phyloP scores from a whole-genome alignment of 164 flowering plant genomes.

The Warburgia ugandensis region DNA sequence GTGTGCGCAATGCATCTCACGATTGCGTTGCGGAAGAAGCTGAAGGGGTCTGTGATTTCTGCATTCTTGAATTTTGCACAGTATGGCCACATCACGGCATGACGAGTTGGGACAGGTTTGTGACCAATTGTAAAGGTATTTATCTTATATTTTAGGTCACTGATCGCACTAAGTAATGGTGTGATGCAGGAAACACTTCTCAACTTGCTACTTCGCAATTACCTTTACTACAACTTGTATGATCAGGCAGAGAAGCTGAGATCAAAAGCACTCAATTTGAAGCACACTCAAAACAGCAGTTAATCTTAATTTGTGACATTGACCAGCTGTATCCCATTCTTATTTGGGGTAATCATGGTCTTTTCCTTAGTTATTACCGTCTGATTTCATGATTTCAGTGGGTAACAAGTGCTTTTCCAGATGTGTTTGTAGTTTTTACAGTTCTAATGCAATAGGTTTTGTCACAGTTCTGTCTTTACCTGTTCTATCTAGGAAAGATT shows the following conservation, averaged over 20 bases:
- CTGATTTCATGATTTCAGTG: too few relatives aligned
- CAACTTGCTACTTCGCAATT: conserved; percentile 78
- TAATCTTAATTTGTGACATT: conserved; percentile 2
- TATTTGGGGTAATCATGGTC: too few relatives aligned
- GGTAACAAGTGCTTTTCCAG: too few relatives aligned
- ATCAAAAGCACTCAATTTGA: conserved; percentile 95
- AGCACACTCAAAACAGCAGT: conserved; percentile 97
- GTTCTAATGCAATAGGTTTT: too few relatives aligned
- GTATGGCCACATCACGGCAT: conserved; percentile 81
- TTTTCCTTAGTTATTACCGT: too few relatives aligned
- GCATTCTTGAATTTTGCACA: too few relatives aligned
- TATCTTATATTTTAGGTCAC: too few relatives aligned
- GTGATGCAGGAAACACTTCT: conserved; percentile 89
- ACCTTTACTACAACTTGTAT: conserved; percentile 87
- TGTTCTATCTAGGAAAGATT: conserved; percentile 69
- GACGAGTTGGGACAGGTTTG: conserved; percentile 96
- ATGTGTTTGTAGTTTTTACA: too few relatives aligned
- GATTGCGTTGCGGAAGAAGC: conserved; percentile 49
- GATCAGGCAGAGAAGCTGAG: too few relatives aligned
- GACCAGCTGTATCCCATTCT: too few relatives aligned
- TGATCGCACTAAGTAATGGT: too few relatives aligned
- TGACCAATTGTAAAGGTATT: conserved; percentile 10
- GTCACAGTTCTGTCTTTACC: conserved; percentile 75
- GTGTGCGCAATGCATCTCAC: conserved; percentile 59
- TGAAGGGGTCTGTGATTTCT: too few relatives aligned